Evolutionary conservation across 345 rosid species (phyloP).

Genomic region (Viola odorata): DNA sequence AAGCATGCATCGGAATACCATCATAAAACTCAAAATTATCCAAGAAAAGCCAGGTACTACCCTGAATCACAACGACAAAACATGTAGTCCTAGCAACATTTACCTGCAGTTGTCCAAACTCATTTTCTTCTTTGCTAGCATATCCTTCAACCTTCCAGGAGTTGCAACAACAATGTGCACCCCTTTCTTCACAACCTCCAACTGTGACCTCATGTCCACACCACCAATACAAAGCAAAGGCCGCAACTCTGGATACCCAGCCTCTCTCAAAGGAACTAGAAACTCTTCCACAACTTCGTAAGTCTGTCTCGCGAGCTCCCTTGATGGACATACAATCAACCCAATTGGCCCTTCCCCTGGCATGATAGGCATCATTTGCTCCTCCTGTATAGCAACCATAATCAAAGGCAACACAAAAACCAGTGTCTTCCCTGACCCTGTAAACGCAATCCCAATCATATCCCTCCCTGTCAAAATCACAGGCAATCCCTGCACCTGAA

Average conservation of each 20-base stretch:
- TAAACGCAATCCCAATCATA: conserved; percentile 93
- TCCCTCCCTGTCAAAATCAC: conserved; percentile 76
- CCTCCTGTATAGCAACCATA: conserved; percentile 88
- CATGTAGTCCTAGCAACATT: too few species aligned
- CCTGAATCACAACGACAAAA: too few species aligned
- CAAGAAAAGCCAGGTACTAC: too few species aligned
- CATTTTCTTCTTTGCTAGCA: conserved; percentile 95
- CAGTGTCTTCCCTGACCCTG: conserved; percentile 84
- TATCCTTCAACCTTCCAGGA: conserved; percentile 90
- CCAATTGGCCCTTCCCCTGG: conserved; percentile 88
- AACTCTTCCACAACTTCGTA: conserved; percentile 84
- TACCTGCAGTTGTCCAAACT: conserved; percentile 89
- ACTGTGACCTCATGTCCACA: conserved; percentile 82
- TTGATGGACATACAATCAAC: conserved; percentile 74
- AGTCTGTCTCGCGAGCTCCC: conserved; percentile 90
- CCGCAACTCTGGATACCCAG: conserved; percentile 70
- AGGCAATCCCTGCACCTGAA: conserved; percentile 96
- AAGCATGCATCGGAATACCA: too few species aligned
- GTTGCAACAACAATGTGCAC: conserved; percentile 94
- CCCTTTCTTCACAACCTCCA: conserved; percentile 80
- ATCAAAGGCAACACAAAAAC: conserved; percentile 86
- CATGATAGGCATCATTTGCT: conserved; percentile 79
- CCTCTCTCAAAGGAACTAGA: conserved; percentile 48
- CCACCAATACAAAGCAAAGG: conserved; percentile 85
- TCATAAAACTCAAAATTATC: too few species aligned